phyloP scores from a whole-genome alignment of 106 monocot species.

The Triglochin maritima region DNA sequence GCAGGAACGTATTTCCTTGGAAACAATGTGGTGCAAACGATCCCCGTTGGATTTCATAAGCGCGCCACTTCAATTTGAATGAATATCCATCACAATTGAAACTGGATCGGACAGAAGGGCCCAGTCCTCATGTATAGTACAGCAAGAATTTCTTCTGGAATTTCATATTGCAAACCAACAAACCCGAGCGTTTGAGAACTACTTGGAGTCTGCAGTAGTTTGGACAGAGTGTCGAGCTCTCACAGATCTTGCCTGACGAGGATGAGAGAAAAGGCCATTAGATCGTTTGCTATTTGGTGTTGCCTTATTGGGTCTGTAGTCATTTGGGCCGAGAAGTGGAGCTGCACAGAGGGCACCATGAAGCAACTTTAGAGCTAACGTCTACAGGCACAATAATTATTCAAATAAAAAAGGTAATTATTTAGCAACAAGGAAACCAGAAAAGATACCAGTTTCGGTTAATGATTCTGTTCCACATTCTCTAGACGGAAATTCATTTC shows the following conservation, averaged over 20 bases:
- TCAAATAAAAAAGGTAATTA: not conserved
- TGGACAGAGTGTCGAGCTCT: slow-evolving; percentile 37
- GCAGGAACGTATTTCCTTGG: no score
- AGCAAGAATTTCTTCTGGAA: no score
- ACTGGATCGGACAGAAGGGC: no score
- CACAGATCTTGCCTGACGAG: slow-evolving; percentile 38
- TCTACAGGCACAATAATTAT: not conserved
- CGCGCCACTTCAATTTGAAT: no score
- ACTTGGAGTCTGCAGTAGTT: slow-evolving; percentile 65
- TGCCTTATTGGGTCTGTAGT: slow-evolving; percentile 22
- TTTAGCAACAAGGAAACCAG: no score
- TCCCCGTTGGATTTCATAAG: no score
- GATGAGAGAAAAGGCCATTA: slow-evolving; percentile 39
- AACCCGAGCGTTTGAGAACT: not conserved
- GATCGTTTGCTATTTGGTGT: slow-evolving; percentile 22
- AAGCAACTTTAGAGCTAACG: not conserved
- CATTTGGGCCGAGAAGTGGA: slow-evolving; percentile 47
- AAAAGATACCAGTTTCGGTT: not conserved
- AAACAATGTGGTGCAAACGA: no score
- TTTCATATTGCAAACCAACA: no score
- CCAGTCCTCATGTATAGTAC: no score
- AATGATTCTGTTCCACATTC: not conserved
- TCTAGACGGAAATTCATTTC: not conserved
- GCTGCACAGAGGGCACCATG: slow-evolving; percentile 34
- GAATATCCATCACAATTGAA: no score